Evolutionary conservation across 306 rosid species (phyloP).

Genomic region (Vigna mungo): DNA sequence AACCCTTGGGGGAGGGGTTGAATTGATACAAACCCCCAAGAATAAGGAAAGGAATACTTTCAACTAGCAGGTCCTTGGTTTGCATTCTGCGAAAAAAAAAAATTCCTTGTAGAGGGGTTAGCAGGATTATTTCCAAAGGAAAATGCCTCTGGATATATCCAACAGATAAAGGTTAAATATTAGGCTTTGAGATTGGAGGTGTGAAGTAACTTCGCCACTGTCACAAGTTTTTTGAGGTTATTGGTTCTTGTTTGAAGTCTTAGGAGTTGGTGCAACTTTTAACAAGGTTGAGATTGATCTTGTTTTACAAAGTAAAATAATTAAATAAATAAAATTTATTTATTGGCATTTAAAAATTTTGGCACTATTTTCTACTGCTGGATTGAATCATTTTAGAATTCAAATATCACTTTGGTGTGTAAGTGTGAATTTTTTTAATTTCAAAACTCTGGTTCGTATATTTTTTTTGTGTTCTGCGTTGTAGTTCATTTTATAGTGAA

Average conservation of each 20-base stretch:
- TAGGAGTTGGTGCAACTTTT: slow-evolving; percentile 31
- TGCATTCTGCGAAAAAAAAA: neutral
- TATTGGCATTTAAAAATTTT: neutral
- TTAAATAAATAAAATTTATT: neutral
- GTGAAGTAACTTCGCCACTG: neutral
- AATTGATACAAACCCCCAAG: neutral
- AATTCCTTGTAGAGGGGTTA: neutral
- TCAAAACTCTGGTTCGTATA: slow-evolving; percentile 6
- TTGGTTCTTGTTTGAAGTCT: slow-evolving; percentile 9
- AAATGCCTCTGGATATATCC: neutral
- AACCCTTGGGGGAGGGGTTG: neutral
- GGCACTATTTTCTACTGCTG: neutral
- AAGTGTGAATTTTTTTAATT: slow-evolving; percentile 32
- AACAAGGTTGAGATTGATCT: slow-evolving; percentile 14
- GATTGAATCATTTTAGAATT: slow-evolving; percentile 25
- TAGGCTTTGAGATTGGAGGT: neutral
- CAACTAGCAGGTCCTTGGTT: neutral
- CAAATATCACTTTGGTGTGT: slow-evolving; percentile 19
- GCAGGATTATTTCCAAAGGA: neutral
- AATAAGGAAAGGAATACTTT: neutral
- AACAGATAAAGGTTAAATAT: neutral
- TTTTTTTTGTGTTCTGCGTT: neutral
- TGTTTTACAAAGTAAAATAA: neutral
- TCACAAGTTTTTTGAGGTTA: neutral
- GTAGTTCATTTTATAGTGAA: slow-evolving; percentile 19